Evolutionary conservation across 257 asterid genomes (phyloP), one percentile per base, ranked within the genome.

Genomic region (Buddleja alternifolia): DNA sequence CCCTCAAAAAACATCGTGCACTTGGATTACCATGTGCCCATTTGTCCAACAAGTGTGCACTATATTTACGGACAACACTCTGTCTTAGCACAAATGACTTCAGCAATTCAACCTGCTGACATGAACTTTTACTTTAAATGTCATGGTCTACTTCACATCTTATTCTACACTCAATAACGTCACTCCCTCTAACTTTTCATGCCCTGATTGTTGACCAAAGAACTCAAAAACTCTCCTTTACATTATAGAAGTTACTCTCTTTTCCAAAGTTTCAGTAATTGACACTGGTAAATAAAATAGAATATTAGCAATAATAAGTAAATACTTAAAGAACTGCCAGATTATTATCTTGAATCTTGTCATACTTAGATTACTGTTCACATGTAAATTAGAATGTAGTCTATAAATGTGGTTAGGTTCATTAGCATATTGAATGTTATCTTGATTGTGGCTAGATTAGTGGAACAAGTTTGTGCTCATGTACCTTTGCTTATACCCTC

Each of bases 161-260:
- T 2, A 12, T 46, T 21, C 48, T 58, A 11, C 11, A 19, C 4
- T 50, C n/a, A 47, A 16, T 37, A 48, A 10, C 21, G 14, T 56
- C n/a, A 46, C 17, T 29, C 36, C 12, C 11, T 14, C 60, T 58
- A 9, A 58, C 17, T 8, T 15, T 37, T 19, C 56, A 46, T 40
- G 24, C 64, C 59, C 16, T 45, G 17, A 15, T 40, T 16, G 50
- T 21, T 4, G 40, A 51, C 47, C 16, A 44, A 15, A 16, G 41
- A 45, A 32, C 41, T 15, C 45, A 55, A 29, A 39, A 64, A 14
- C 48, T 72, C 23, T 8, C 37, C 4, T 40, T 16, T 55, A 52
- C 50, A 50, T 64, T 72, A 53, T 37, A 46, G 21, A 59, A 61
- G n/a, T n/a, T 55, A 55, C 39, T 23, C 44, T 46, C 41, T 50